Evolutionary conservation across 192 early-diverging fungal species (phyloP), one percentile per base, ranked within the genome.

Genomic region (Podila minutissima): DNA sequence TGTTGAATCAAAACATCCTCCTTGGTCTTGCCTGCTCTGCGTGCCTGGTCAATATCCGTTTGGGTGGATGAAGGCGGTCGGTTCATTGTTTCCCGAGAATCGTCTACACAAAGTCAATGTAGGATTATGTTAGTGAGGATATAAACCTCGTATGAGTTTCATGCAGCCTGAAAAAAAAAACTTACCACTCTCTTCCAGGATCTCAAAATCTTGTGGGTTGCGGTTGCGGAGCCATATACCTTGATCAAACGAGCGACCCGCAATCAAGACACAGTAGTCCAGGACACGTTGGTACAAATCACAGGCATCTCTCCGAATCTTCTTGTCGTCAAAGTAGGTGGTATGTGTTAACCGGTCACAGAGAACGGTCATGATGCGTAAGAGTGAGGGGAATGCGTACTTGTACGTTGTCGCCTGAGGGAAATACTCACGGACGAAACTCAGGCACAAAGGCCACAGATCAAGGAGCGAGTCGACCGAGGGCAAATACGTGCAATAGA

Each of bases 241-340:
- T 59, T 94, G 91, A 35, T 94, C 94, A 71, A 94, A 93, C 26
- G 92, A 86, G 22, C 90, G 89, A 11, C 94, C 95, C 0, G 89
- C 89, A 63, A 93, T 91, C 51, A 92, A 79, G 22, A 95, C 90
- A 70, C 94, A 94, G 35, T 89, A 89, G 60, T 96, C 95, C 28
- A 92, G 73, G 51, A 92, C 86, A 4, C 89, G 83, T 63, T 85
- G 83, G 60, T 89, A 90, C 4, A 86, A 59, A 26, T 90, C 89
- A 49, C 73, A 78, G 28, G 85, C 88, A 35, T 93, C 92, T 35
- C 83, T 85, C 0, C 91, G 83, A 32, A 87, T 75, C 53, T 89
- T 83, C 59, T 89, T 92, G 60, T 94, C 93, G 10, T 92, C 89
- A 78, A 89, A 85, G 50, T 79, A 84, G 31, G 48, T 41, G 10